These are phyloP conservation scores for Cladosporium colombiae DNA, from an alignment of 2,329 filamentous ascomycete species.

Conservation along the genomic window DNA sequence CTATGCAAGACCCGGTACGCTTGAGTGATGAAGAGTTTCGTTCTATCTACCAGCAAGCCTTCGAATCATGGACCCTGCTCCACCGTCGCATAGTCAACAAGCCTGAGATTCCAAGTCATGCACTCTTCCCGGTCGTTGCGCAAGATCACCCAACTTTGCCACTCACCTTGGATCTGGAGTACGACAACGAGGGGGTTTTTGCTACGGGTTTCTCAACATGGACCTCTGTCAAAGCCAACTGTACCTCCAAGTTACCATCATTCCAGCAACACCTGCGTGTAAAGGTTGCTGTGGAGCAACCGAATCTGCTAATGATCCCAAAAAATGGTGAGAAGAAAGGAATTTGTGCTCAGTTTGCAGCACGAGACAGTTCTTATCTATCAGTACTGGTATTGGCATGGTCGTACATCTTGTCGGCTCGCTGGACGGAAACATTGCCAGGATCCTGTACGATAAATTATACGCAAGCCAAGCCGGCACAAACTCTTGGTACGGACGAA, in stretches of 20 bases:
- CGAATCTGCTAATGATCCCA: background rate
- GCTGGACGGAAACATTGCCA: background rate
- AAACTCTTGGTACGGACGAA: background rate
- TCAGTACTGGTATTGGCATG: background rate
- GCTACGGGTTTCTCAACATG: background rate
- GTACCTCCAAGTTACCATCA: background rate
- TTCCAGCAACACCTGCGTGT: background rate
- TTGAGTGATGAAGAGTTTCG: background rate
- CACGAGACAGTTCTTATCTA: background rate
- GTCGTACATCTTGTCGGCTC: constrained; percentile 2
- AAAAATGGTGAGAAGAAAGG: background rate
- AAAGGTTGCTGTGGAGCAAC: background rate
- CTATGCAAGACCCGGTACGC: background rate
- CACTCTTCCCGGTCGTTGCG: background rate
- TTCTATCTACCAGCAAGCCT: background rate
- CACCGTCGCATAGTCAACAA: background rate
- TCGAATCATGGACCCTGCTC: background rate
- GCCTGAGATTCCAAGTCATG: background rate
- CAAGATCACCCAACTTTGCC: background rate
- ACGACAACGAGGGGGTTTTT: background rate
- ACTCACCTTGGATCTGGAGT: background rate
- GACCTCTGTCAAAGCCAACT: background rate
- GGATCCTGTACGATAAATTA: background rate
- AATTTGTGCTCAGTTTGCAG: background rate
- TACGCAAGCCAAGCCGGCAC: background rate